phyloP scores from a whole-genome alignment of 1,139 yeast genomes.

The Yarrowia galli region DNA sequence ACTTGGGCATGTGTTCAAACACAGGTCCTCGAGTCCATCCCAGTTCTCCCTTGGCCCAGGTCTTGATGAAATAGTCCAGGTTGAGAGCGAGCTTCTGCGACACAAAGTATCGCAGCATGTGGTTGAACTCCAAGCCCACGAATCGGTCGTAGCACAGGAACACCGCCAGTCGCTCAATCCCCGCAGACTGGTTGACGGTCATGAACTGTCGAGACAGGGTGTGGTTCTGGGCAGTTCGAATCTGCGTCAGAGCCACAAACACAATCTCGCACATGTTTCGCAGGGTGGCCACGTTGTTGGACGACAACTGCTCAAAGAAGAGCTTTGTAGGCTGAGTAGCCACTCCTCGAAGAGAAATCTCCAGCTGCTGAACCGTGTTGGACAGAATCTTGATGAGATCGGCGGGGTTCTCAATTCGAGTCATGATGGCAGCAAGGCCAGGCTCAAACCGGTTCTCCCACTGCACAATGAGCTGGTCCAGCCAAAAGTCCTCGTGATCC shows the following conservation, averaged over 20 bases:
- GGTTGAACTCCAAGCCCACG: slow-evolving; percentile 27
- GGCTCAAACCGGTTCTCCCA: slow-evolving; percentile 29
- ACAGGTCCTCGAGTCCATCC: slow-evolving; percentile 25
- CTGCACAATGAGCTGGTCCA: slow-evolving; percentile 11
- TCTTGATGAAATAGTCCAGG: slow-evolving; percentile 35
- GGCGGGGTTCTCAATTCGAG: slow-evolving; percentile 25
- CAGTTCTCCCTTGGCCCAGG: slow-evolving; percentile 34
- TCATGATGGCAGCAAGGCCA: slow-evolving; percentile 31
- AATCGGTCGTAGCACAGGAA: slow-evolving; percentile 30
- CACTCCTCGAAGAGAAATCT: slow-evolving; percentile 70
- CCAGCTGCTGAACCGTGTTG: slow-evolving; percentile 67
- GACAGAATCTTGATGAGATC: slow-evolving; percentile 49
- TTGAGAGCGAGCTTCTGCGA: slow-evolving; percentile 36
- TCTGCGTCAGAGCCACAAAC: slow-evolving; percentile 34
- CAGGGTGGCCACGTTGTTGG: slow-evolving; percentile 55
- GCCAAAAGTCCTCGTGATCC: neutral
- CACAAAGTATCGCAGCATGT: slow-evolving; percentile 27
- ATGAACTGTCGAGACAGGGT: slow-evolving; percentile 30
- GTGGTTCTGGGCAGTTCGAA: slow-evolving; percentile 30
- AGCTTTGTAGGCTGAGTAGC: slow-evolving; percentile 47
- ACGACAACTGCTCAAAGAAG: slow-evolving; percentile 64
- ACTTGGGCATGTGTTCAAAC: slow-evolving; percentile 31
- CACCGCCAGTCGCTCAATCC: slow-evolving; percentile 26
- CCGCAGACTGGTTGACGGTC: slow-evolving; percentile 29
- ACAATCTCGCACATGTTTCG: slow-evolving; percentile 33